Evolutionary conservation across 495 filamentous ascomycete species (phyloP).

Genomic region (Stereocaulon alpinum): DNA sequence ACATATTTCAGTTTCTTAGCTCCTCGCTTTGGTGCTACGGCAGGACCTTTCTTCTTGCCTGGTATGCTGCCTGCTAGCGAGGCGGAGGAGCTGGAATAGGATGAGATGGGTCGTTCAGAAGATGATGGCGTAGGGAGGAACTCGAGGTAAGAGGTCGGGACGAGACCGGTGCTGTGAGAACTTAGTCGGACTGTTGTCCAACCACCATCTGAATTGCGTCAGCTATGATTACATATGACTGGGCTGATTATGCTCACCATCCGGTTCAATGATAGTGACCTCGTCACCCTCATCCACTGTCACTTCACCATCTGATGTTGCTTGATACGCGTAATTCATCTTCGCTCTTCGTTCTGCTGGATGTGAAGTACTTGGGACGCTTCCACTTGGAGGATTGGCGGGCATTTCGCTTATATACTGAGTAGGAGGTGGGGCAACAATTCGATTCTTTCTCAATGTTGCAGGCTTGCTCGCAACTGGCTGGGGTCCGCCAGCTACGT

Average conservation of each 20-base stretch:
- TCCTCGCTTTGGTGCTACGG: slow-evolving; percentile 80
- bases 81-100: slow-evolving; percentile 72
- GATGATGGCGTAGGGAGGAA: slow-evolving; percentile 32
- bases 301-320: slow-evolving; percentile 67
- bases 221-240: not conserved
- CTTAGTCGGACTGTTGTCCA: slow-evolving; percentile 75
- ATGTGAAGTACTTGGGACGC: slow-evolving; percentile 24
- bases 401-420: slow-evolving; percentile 62
- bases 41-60: slow-evolving; percentile 80
- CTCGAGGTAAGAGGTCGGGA: slow-evolving; percentile 76
- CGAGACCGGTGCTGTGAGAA: slow-evolving; percentile 58
- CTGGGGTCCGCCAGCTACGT: slow-evolving; percentile 21
- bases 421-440: slow-evolving; percentile 79
- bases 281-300: slow-evolving; percentile 67
- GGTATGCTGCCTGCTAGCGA: slow-evolving; percentile 49
- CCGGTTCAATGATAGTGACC: slow-evolving; percentile 69
- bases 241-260: slow-evolving; percentile 43
- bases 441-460: slow-evolving; percentile 47
- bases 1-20: slow-evolving; percentile 95
- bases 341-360: slow-evolving; percentile 58
- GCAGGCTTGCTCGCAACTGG: slow-evolving; percentile 32
- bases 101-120: slow-evolving; percentile 48
- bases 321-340: slow-evolving; percentile 83
- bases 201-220: slow-evolving; percentile 58
- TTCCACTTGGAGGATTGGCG: slow-evolving; percentile 27